These are phyloP conservation scores for Penicillium salamii DNA, from an alignment of 495 filamentous ascomycete species.

Conservation along the genomic window DNA sequence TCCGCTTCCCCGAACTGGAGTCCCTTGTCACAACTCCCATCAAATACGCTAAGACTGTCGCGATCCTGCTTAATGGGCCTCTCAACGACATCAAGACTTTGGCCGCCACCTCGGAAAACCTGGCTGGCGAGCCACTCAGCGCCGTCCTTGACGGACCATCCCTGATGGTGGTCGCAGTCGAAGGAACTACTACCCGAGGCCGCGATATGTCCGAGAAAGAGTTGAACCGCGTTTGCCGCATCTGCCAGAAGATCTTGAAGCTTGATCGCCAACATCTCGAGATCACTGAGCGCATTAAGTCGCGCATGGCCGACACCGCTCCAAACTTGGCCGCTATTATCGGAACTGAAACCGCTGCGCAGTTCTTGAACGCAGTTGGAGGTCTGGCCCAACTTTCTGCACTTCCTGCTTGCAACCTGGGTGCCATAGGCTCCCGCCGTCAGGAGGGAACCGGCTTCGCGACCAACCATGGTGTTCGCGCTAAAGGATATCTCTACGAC, in stretches of 20 bases:
- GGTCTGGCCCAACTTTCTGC: slow-evolving; percentile 86
- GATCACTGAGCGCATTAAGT: slow-evolving; percentile 93
- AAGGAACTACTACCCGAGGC: slow-evolving; percentile 86
- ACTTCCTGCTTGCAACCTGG: slow-evolving; percentile 88
- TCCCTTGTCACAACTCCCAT: slow-evolving; percentile 86
- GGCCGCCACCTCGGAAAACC: slow-evolving; percentile 66
- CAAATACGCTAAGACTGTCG: slow-evolving; percentile 93
- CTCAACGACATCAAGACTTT: slow-evolving; percentile 83
- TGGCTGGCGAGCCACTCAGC: slow-evolving; percentile 69
- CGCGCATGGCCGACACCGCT: slow-evolving; percentile 93
- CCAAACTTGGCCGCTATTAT: slow-evolving; percentile 92
- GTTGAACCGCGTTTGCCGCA: slow-evolving; percentile 68
- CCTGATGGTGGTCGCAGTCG: slow-evolving; percentile 93
- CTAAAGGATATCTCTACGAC: slow-evolving; percentile 92
- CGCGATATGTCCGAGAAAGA: slow-evolving; percentile 71
- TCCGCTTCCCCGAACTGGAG: slow-evolving; percentile 94
- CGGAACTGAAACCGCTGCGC: slow-evolving; percentile 91
- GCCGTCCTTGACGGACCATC: slow-evolving; percentile 81
- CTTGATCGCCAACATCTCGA: slow-evolving; percentile 85
- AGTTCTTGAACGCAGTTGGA: slow-evolving; percentile 90
- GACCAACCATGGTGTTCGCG: slow-evolving; percentile 86
- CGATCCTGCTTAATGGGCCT: slow-evolving; percentile 89
- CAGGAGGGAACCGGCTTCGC: slow-evolving; percentile 81
- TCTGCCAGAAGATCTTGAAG: slow-evolving; percentile 82
- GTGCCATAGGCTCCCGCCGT: slow-evolving; percentile 85